Evolutionary conservation across 345 rosid species (phyloP).

Genomic region (Rhodomyrtus tomentosa): DNA sequence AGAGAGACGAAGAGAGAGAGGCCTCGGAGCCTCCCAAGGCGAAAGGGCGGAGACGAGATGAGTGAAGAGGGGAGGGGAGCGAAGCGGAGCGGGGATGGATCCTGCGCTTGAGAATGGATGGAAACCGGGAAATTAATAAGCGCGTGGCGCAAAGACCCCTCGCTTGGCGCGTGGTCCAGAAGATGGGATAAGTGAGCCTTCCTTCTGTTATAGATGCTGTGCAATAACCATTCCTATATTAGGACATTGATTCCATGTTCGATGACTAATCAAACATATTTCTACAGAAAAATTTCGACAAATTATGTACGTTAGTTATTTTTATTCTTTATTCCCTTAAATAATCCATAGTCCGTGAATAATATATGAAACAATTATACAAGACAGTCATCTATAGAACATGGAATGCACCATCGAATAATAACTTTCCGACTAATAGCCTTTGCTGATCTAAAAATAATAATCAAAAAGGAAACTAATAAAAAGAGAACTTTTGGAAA

Average conservation of each 20-base stretch:
- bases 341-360: not conserved
- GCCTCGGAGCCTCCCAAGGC: not conserved
- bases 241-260: not conserved
- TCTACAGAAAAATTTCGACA: not conserved
- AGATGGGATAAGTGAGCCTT: not conserved
- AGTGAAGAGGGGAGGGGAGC: not conserved
- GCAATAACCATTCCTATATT: not conserved
- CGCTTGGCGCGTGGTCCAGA: not conserved
- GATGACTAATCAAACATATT: not conserved
- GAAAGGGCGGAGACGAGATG: not conserved
- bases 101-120: not conserved
- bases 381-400: not conserved
- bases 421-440: not conserved
- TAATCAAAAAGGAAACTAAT: not conserved
- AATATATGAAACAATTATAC: not conserved
- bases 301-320: not conserved
- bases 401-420: not conserved
- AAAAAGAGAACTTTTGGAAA: not conserved
- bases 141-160: not conserved
- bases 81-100: no score
- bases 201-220: not conserved
- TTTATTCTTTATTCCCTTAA: not conserved
- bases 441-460: not conserved
- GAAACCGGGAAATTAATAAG: not conserved
- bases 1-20: not conserved